Percentiles rank a stretch among this genome's conserved stretches.
Conservation (phyloP, 2,329 filamentous ascomycete species). For the Paecilomyces fulvus region DNA sequence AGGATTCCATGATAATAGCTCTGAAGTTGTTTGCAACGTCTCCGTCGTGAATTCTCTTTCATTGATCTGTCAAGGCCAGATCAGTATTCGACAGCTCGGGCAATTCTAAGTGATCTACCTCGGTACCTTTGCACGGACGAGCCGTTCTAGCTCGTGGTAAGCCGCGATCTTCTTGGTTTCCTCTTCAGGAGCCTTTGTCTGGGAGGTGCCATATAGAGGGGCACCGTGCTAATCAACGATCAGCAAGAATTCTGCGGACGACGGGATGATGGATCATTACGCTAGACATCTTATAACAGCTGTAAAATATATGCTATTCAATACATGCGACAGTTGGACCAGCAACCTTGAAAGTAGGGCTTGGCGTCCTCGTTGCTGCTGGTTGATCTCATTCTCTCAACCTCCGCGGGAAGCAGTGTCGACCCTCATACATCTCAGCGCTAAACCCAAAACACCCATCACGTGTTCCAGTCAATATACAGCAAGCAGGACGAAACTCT, state of each 20-base stretch:
- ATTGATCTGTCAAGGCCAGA: constrained; percentile 22
- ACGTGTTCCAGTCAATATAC: not conserved
- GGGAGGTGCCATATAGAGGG: constrained; percentile 54
- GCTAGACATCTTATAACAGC: constrained; percentile 6
- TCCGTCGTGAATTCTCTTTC: constrained; percentile 33
- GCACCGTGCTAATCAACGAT: constrained; percentile 64
- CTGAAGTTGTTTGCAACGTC: constrained; percentile 35
- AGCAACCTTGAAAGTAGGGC: not conserved
- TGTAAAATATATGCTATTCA: not conserved
- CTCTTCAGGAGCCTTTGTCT: constrained; percentile 58
- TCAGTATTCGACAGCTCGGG: not conserved
- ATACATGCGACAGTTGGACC: not conserved
- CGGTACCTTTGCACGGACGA: constrained; percentile 57
- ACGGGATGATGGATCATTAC: constrained; percentile 7
- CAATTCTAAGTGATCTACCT: not conserved
- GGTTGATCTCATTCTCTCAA: not conserved
- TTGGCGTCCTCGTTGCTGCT: not conserved
- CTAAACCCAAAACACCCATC: not conserved
- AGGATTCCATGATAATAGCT: constrained; percentile 37
- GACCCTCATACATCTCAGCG: not conserved
- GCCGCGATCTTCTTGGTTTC: constrained; percentile 67
- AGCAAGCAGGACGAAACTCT: not conserved
- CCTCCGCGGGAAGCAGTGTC: not conserved
- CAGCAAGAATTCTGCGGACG: constrained; percentile 5
- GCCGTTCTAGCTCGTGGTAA: constrained; percentile 63